Evolutionary conservation across 1,284 basidiomycete genomes (phyloP), one percentile per base, ranked within the genome.

Genomic region (Apiotrichum siamense): DNA sequence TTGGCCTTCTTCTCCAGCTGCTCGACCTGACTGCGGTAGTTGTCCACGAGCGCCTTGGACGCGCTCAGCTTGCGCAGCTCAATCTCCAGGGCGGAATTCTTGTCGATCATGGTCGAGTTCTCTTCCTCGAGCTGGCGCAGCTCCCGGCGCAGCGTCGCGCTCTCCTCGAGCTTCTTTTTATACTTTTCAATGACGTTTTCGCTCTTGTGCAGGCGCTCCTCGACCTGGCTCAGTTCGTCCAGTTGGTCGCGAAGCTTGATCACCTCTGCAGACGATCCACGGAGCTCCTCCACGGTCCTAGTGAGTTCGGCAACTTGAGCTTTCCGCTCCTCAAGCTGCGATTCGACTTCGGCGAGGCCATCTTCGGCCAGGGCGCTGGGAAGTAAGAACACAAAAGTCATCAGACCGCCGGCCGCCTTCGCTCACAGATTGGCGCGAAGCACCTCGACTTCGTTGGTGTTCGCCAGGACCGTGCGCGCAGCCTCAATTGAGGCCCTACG

Each of bases 181-280:
- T 97, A 96, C 73, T 97, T 98, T 73, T 97, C 92, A 80, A 97
- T 90, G 29, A 94, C 92, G 64, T 94, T 94, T 72, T 97, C 94
- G 7, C 85, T 87, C 77, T 94, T 97, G 65, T 89, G 86, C 29
- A 92, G 77, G 57, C 85, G 87, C 62, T 97, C 94, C 4, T 88
- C 87, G 4, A 88, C 85, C 73, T 96, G 91, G 21, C 86, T 85
- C 62, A 87, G 90, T 86, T 97, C 94, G 66, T 98, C 94, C 1
- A 97, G 78, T 72, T 96, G 86, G 65, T 97, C 94, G 67, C 91
- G 93, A 52, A 97, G 77, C 58, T 81, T 82, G 5, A 76, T 79
- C 2, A 85, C 84, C 62, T 91, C 83, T 55, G 87, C 85, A 0
- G 89, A 89, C 62, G 81, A 79, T 3, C 68, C 74, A 65, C 87